Base-by-base conservation (phyloP, 1,139 yeast genomes). In the Hemisphaericaspora xylanilytica region DNA sequence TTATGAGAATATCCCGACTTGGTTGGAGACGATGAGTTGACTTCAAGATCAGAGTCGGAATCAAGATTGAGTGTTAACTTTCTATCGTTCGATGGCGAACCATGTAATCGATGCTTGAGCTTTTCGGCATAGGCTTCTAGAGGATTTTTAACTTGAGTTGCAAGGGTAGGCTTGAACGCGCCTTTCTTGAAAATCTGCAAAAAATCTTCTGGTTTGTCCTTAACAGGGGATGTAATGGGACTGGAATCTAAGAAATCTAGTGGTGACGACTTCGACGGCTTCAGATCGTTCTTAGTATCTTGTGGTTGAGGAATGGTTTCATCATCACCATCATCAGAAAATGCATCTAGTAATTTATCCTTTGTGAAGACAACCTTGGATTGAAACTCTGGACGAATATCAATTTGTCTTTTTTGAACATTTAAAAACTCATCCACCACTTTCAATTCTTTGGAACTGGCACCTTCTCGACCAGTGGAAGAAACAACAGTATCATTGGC, bases 381-480 rank as follows among this genome's bases (percentile, higher is more conserved):
- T 20, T 58, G 51, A 45, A 69, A 68, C 17, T 53, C 58, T 1
- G 73, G 72, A 40, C 63, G 56, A 28, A 67, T 64, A 38, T 52
- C 61, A 26, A 49, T 46, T 33, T 59, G 59, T 37, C 72, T 51
- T 43, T 69, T 71, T 48, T 66, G 69, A 10, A 59, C 53, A 41
- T 64, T 64, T 32, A 70, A 46, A 38, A 67, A 66, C 39, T 61
- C 59, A 44, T 70, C 70, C 3, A 61, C 61, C 40, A 65, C 61
- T 28, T 58, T 55, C 16, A 67, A 48, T 35, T 66, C 64, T 37
- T 61, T 63, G 13, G 50, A 45, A 10, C 63, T 49, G 7, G 38
- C 34, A 1, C 44, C 44, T 12, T 45, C 50, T 29, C 36, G 40
- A 17, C 33, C 41, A 13, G 33, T 28, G 2, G 57, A 49, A 2